A percentile compares a stretch with the other conserved stretches of the same genome.
These are phyloP conservation scores for Cystobasidium tubakii DNA, from an alignment of 768 basidiomycete species.

Conservation along the genomic window DNA sequence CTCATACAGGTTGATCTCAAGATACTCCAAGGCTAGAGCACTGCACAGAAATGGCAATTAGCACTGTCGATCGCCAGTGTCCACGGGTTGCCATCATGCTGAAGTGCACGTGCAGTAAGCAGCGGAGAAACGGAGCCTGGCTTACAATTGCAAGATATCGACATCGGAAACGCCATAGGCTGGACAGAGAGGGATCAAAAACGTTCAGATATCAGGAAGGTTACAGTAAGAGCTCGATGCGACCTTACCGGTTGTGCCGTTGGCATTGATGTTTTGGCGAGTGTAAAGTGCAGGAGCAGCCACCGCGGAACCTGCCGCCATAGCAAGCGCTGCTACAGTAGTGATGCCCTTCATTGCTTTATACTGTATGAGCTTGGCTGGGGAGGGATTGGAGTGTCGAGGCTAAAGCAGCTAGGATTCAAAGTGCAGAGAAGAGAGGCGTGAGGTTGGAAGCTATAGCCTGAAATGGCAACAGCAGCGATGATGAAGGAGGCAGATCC, in stretches of 20 bases:
- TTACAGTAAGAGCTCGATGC: neutral
- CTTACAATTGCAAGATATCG: conserved; percentile 30
- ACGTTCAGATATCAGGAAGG: neutral
- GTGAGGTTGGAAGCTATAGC: neutral
- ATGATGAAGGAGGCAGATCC: too few relatives aligned
- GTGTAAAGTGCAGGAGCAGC: conserved; percentile 5
- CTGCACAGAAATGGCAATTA: neutral
- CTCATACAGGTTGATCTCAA: conserved; percentile 37
- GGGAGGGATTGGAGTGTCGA: neutral
- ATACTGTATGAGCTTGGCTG: neutral
- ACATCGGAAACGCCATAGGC: neutral
- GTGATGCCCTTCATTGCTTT: conserved; percentile 19
- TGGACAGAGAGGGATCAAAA: neutral
- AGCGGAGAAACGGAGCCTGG: neutral
- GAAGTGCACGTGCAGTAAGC: neutral
- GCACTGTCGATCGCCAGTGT: neutral
- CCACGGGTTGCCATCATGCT: neutral
- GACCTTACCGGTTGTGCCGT: conserved; percentile 21
- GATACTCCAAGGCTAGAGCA: conserved; percentile 23
- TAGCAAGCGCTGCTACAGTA: neutral
- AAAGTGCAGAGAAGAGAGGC: too few relatives aligned
- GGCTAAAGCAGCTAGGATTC: too few relatives aligned
- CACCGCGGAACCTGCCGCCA: neutral
- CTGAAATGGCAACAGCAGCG: too few relatives aligned
- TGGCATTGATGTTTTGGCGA: conserved; percentile 30